Conservation (phyloP, 805 yeast species). For the Priceomyces carsonii region DNA sequence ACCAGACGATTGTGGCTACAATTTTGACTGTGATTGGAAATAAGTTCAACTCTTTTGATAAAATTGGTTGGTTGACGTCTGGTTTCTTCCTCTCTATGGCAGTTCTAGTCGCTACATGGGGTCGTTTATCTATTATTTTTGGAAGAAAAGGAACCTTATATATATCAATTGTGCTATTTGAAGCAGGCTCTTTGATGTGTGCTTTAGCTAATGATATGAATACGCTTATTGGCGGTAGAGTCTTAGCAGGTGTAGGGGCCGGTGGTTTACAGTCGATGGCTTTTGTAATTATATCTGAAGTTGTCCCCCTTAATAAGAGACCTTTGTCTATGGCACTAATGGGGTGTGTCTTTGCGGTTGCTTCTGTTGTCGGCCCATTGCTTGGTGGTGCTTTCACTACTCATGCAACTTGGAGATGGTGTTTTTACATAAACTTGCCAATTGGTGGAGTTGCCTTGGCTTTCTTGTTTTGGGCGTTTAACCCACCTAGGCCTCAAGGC, state of each 20-base stretch:
- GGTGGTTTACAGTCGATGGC: constrained; percentile 33
- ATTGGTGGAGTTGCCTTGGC: constrained; percentile 53
- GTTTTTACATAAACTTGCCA: constrained; percentile 69
- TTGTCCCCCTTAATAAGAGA: constrained; percentile 32
- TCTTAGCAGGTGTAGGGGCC: constrained; percentile 38
- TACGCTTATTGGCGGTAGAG: constrained; percentile 43
- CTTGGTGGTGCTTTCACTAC: constrained; percentile 65
- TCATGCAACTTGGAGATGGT: constrained; percentile 70
- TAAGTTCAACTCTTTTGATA: constrained; percentile 32
- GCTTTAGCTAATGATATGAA: constrained; percentile 38
- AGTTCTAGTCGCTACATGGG: constrained; percentile 37
- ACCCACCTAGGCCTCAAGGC: constrained; percentile 48
- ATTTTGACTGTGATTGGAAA: constrained; percentile 35
- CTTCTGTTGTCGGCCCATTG: constrained; percentile 59
- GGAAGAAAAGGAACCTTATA: constrained; percentile 36
- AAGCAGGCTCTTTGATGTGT: constrained; percentile 38
- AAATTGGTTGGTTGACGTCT: constrained; percentile 40
- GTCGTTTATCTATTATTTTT: constrained; percentile 35
- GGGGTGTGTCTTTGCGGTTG: constrained; percentile 46
- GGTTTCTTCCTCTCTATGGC: constrained; percentile 38
- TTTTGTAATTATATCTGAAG: constrained; percentile 31
- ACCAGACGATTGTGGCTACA: constrained; percentile 40
- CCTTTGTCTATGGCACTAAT: constrained; percentile 34
- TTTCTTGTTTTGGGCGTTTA: constrained; percentile 38
- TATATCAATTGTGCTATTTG: constrained; percentile 25